A percentile compares a stretch with the other conserved stretches of the same genome.
These are phyloP conservation scores for Microdochium paspali DNA, from an alignment of 2,329 filamentous ascomycete species.

Conservation along the genomic window DNA sequence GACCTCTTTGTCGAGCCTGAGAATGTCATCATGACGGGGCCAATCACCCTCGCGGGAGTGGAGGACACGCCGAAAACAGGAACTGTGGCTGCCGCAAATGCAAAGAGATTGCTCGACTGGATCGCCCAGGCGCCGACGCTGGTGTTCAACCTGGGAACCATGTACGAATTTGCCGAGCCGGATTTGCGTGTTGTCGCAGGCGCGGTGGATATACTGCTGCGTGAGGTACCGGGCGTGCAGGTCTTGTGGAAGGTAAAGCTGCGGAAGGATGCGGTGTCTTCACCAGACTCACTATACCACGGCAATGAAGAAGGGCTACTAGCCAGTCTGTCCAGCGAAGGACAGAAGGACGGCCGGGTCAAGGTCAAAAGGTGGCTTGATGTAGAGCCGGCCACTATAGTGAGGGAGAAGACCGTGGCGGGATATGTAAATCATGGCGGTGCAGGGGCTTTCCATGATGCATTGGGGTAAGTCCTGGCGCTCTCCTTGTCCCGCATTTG, in stretches of 20 bases:
- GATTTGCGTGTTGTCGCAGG: neutral
- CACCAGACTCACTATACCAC: neutral
- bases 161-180: neutral
- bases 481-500: neutral
- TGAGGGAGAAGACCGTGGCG: neutral
- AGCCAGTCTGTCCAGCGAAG: neutral
- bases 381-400: neutral
- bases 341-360: neutral
- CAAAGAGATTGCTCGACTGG: neutral
- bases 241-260: neutral
- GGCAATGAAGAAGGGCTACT: neutral
- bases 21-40: neutral
- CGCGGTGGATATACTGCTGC: neutral
- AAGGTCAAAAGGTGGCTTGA: neutral
- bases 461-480: neutral
- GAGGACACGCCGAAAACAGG: too few relatives aligned
- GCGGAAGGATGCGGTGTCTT: neutral
- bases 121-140: neutral
- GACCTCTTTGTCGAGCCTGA: neutral
- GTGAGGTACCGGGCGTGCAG: neutral
- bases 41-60: neutral
- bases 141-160: neutral
- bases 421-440: neutral
- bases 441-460: neutral
- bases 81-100: too few relatives aligned